Conservation (phyloP, 2,329 filamentous ascomycete genomes). For the Sporothrix phasma region DNA sequence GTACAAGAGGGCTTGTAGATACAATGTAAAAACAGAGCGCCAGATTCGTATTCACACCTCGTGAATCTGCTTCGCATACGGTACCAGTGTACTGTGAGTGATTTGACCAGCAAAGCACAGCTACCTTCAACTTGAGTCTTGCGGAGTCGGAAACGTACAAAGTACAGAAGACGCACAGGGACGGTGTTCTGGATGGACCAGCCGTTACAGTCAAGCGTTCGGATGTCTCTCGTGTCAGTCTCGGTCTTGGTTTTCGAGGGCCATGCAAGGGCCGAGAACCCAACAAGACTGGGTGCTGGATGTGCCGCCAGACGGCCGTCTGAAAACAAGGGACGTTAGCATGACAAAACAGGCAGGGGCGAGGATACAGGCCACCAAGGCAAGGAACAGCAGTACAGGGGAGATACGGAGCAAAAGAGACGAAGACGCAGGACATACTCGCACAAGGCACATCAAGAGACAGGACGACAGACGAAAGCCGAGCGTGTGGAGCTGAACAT, state of each 20-base stretch:
- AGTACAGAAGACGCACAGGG: background rate
- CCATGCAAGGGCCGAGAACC: constrained; percentile 11
- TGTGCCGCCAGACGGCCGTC: too few species aligned
- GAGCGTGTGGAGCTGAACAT: background rate
- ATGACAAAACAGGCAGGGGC: background rate
- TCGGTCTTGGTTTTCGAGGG: background rate
- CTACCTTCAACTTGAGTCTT: background rate
- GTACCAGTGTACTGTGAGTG: background rate
- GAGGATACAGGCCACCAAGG: background rate
- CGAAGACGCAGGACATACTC: background rate
- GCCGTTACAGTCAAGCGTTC: constrained; percentile 9
- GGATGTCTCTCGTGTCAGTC: background rate
- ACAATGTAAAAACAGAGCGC: background rate
- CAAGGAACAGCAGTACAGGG: background rate
- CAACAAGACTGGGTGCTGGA: background rate
- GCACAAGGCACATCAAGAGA: background rate
- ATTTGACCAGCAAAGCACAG: background rate
- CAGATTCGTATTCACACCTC: background rate
- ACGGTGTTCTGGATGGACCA: background rate
- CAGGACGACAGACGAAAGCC: constrained; percentile 1
- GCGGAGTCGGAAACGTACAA: too few species aligned
- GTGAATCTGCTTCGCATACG: too few species aligned
- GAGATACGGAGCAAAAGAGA: background rate
- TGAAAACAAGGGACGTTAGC: too few species aligned
- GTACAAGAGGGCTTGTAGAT: too few species aligned